A percentile compares a stretch with the other conserved stretches of the same genome.
Evolutionary conservation across 148 eudicot genomes (phyloP).

Genomic region (Arbutus unedo): DNA sequence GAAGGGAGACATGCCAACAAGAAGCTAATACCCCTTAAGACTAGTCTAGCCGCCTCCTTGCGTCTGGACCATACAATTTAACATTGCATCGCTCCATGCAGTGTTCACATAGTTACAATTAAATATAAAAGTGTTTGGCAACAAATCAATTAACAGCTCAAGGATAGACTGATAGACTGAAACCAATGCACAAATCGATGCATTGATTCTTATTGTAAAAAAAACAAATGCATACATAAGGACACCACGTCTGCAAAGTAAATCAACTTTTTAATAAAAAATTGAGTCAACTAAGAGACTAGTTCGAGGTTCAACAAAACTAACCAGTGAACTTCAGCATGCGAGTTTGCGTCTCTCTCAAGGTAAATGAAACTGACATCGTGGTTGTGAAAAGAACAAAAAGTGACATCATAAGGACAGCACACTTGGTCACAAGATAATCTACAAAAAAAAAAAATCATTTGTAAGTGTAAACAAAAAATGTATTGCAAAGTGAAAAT

Average conservation of each 20-base stretch:
- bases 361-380: slow-evolving; percentile 29
- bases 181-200: not conserved
- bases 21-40: not conserved
- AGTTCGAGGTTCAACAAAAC: slow-evolving; percentile 12
- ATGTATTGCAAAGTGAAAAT: too few species aligned
- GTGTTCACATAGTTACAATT: not conserved
- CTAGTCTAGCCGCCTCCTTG: too few species aligned
- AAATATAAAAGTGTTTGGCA: not conserved
- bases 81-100: not conserved
- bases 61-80: not conserved
- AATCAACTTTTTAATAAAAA: too few species aligned
- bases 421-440: slow-evolving; percentile 91
- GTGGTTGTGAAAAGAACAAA: slow-evolving; percentile 99
- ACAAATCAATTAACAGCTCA: not conserved
- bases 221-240: too few species aligned
- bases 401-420: slow-evolving; percentile 98
- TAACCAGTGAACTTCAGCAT: slow-evolving; percentile 98
- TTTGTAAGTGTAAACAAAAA: not conserved
- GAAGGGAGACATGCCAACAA: not conserved
- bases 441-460: slow-evolving; percentile 56
- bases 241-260: not conserved
- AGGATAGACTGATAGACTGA: not conserved
- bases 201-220: not conserved
- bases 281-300: not conserved
- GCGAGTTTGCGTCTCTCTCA: slow-evolving; percentile 23